phyloP scores from a whole-genome alignment of 345 rosid genomes.

The Salix dunnii region DNA sequence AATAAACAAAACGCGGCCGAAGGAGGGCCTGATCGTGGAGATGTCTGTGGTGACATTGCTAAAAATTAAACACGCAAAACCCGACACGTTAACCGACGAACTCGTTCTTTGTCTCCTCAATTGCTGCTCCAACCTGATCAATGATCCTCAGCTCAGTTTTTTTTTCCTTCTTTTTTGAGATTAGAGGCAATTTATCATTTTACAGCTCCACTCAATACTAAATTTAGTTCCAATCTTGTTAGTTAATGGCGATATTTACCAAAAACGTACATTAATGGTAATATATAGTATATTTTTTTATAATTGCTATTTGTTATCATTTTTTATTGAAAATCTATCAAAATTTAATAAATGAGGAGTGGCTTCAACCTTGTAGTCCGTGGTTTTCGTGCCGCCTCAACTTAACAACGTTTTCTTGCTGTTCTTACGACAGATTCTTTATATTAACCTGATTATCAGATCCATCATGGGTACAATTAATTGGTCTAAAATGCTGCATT shows the following conservation, averaged over 20 bases:
- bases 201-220: background rate
- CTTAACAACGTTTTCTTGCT: background rate
- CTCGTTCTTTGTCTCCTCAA: conserved; percentile 42
- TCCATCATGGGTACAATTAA: background rate
- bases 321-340: too few species aligned
- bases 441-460: background rate
- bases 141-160: conserved; percentile 7
- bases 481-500: background rate
- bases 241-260: background rate
- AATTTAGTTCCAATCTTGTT: background rate
- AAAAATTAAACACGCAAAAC: conserved; percentile 2
- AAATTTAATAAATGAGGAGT: too few species aligned
- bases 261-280: background rate
- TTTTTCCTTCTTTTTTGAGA: background rate
- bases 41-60: conserved; percentile 24
- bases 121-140: conserved; percentile 26
- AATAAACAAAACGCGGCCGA: conserved; percentile 10
- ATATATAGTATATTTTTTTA: too few species aligned
- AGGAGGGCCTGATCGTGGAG: conserved; percentile 56
- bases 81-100: conserved; percentile 40
- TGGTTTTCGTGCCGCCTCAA: background rate
- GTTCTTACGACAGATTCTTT: too few species aligned
- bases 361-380: background rate
- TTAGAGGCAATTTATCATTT: background rate
- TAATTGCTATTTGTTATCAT: too few species aligned